Conservation (phyloP, 495 filamentous ascomycete species). For the Geopyxis carbonaria region DNA sequence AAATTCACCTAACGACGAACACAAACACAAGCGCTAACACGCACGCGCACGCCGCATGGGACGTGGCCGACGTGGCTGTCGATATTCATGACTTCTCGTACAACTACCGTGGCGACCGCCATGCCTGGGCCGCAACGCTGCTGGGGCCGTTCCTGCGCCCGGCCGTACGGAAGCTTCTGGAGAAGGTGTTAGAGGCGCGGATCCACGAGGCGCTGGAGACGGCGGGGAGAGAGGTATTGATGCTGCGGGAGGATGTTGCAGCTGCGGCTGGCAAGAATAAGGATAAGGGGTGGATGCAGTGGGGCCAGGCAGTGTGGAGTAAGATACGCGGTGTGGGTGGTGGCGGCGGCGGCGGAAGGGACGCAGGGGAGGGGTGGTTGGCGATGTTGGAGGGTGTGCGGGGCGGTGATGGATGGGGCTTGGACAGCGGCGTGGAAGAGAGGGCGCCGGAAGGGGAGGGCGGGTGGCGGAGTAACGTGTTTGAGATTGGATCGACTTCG, state of each 20-base stretch:
- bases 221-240: constrained; percentile 17
- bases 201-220: constrained; percentile 15
- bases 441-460: no score
- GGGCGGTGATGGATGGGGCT: no score
- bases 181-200: constrained; percentile 18
- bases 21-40: constrained; percentile 10
- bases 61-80: constrained; percentile 17
- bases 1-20: constrained; percentile 14
- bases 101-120: constrained; percentile 23
- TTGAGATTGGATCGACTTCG: no score
- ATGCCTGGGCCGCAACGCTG: constrained; percentile 20
- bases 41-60: constrained; percentile 17
- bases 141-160: constrained; percentile 16
- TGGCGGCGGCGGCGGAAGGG: no score
- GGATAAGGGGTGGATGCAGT: no score
- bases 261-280: no score
- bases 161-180: constrained; percentile 10
- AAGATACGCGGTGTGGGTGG: no score
- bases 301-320: no score
- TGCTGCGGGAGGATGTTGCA: constrained; percentile 17
- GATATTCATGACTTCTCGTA: constrained; percentile 20
- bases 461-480: no score
- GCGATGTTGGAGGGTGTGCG: no score
- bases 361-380: no score
- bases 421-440: no score